Evolutionary conservation across 805 yeast genomes (phyloP), one percentile per base, ranked within the genome.

Genomic region (Yarrowia bubula): DNA sequence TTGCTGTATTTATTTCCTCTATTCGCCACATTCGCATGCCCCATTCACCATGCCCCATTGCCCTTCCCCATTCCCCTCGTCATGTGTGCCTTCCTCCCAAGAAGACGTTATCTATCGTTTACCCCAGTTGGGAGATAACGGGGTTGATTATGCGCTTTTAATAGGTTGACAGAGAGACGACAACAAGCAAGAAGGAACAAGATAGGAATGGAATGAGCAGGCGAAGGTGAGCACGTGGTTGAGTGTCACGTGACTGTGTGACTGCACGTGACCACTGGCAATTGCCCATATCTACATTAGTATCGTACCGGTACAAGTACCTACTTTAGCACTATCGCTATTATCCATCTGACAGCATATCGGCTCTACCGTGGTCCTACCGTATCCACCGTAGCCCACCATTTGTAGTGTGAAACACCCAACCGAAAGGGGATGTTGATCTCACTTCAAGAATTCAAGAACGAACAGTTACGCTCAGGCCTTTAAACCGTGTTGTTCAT

Each of bases 41-140:
- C 33, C 33, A 47, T 47, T 47, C 32, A n/a, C n/a, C 17, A 13
- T 9, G 28, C n/a, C 46, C 5, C 14, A 5, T 18, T n/a, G 10
- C 8, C 13, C 13, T 46, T 17, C 35, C 50, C 35, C 31, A 31
- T 13, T 14, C 50, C 38, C 55, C 55, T 15, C 31, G 35, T 50
- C 57, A 50, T 50, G 57, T 51, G 58, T 51, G 35, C 28, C 28
- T 22, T 5, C 28, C 43, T 37, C 44, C 33, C 43, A 51, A 38
- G 31, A 2, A n/a, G 22, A 55, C 61, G 47, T 55, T 55, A 55
- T 55, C 61, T 55, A 55, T 31, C 17, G 57, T 50, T 50, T 50
- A 37, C 57, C 43, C 58, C 58, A 51, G 58, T 37, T 51, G 58
- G 58, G 58, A 51, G 58, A 51, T 51, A 51, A 51, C 58, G 58